Base-by-base conservation (phyloP, 1,284 basidiomycete genomes). In the Ceratorhiza oryzae-sativae region DNA sequence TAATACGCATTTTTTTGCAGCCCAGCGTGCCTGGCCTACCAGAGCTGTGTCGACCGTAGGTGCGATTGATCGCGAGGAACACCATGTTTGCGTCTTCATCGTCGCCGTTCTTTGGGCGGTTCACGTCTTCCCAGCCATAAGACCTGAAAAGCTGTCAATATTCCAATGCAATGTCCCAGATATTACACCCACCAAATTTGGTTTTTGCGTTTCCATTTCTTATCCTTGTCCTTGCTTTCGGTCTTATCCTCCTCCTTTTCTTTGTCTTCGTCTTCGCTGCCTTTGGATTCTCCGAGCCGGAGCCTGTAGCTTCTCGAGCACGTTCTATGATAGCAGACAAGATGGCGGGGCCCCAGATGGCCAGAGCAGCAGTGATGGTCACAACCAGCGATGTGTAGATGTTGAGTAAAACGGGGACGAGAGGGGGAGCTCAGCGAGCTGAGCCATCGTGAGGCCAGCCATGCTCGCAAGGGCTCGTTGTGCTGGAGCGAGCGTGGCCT, bases 161-260 rank as follows among this genome's bases (percentile, higher is more conserved):
- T 3, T 18, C 2, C 18, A 25, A 20, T n/a, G 10, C 49, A n/a
- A 27, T 53, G n/a, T 9, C 30, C 27, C 23, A n/a, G 23, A 12
- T 45, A 39, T 42, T 53, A 32, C 13, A 27, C 65, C 46, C 27
- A 68, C 65, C 65, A 68, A 20, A 68, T 25, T 18, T 68, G 65
- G 27, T 39, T 45, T 36, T 68, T 68, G 65, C 65, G 65, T 23
- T 68, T 68, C 65, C 65, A 68, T 58, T 68, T 68, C 34, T 68
- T 68, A 10, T 55, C 39, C 27, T 53, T n/a, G 27, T 68, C 53
- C 6, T 45, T 45, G 36, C n/a, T n/a, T n/a, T 39, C 36, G 36
- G 49, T 32, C 12, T 53, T 20, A 15, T 41, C 39, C 12, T 68
- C 23, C 1, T 56, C 65, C 42, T 68, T 68, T 9, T 68, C 65